Percentiles rank a stretch among this genome's conserved stretches.
Evolutionary conservation across 2,329 filamentous ascomycete genomes (phyloP).

Genomic region (Colletotrichum phormii): DNA sequence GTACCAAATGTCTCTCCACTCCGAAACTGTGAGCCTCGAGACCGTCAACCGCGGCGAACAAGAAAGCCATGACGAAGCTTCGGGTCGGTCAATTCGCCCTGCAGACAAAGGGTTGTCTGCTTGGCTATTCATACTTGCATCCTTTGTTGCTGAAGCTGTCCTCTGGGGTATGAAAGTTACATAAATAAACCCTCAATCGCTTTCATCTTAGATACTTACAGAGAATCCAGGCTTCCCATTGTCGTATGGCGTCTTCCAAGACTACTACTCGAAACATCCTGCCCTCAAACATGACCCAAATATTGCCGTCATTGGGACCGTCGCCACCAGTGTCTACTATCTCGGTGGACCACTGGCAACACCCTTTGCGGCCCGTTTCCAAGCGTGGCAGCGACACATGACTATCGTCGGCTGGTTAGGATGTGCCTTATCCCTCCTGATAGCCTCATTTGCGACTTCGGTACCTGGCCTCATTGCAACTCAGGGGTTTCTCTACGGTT

Average conservation of each 20-base stretch:
- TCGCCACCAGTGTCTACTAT: constrained; percentile 41
- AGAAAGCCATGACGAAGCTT: not conserved
- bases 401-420: constrained; percentile 17
- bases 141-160: constrained; percentile 2
- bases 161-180: not conserved
- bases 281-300: constrained; percentile 39
- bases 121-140: not conserved
- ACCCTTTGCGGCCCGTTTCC: constrained; percentile 39
- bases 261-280: constrained; percentile 43
- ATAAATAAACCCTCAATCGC: accelerated
- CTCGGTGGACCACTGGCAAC: constrained; percentile 42
- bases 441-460: constrained; percentile 39
- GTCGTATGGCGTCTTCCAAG: constrained; percentile 45
- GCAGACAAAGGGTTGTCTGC: not conserved
- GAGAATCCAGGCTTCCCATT: constrained; percentile 40
- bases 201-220: not conserved
- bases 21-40: not conserved
- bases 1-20: not conserved
- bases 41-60: not conserved
- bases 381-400: constrained; percentile 27
- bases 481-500: constrained; percentile 45
- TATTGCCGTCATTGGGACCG: constrained; percentile 42
- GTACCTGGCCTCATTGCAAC: constrained; percentile 41
- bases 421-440: not conserved
- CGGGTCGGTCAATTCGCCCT: not conserved